Base-by-base conservation (phyloP, 139 green algal genomes). In the Micractinium conductrix region DNA sequence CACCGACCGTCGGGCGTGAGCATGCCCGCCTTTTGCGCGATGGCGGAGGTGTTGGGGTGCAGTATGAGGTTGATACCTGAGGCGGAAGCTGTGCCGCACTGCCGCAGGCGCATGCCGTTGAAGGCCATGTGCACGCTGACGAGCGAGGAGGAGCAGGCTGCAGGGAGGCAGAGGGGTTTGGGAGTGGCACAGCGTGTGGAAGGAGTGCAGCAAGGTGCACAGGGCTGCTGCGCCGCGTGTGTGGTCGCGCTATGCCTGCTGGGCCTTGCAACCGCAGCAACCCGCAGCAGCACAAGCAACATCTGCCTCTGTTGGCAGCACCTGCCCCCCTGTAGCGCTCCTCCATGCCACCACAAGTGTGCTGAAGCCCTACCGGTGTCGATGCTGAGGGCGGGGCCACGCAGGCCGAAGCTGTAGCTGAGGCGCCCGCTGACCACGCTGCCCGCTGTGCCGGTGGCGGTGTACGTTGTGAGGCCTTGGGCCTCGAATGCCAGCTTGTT, bases 101-200 rank as follows among this genome's bases (percentile, higher is more conserved):
- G 86, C 22, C 81, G 74, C 2, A 74, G 30, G 14, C 37, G 37
- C 40, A 94, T 71, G 33, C 84, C 79, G 38, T 78, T 88, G 83
- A 88, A 68, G 19, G 93, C 93, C 42, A 97, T 79, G 86, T 93
- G 84, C 2, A 93, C 87, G 42, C 91, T 91, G 16, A 97, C 94
- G 35, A 98, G 89, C 28, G 93, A 96, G 12, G 95, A 97, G 28
- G 95, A 98, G 87, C 96, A 98, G 22, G 96, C 96, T 37, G 55
- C 58, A 17, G n/a, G 63, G 6, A 48, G 16, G 68, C 9, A 35
- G 68, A 45, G 35, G 12, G 67, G 2, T 1, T 7, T 5, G 60
- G 4, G 28, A 68, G 35, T 14, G 1, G 17, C 28, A 28, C 6
- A 44, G 33, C 65, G 44, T 5, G 2, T 35, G 33, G 38, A 43